Evolutionary conservation across 2,329 filamentous ascomycete species (phyloP).

Genomic region (Trichoderma guizhouense): DNA sequence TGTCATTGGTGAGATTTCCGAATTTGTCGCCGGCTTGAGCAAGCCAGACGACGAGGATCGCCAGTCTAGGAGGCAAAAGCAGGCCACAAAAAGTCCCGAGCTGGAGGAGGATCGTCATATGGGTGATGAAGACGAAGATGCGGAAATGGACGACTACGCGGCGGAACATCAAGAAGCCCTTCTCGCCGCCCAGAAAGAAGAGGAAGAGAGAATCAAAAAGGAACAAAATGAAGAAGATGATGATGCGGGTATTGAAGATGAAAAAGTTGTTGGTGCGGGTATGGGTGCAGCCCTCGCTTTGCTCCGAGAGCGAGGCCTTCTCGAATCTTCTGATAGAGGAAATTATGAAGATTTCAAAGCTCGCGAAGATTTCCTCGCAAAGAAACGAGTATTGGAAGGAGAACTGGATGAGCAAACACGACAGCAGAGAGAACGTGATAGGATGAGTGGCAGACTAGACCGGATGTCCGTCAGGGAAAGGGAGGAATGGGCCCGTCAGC

Average conservation of each 20-base stretch:
- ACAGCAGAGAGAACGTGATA: conserved; percentile 82
- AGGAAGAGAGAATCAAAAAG: conserved; percentile 33
- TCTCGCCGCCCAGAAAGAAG: conserved; percentile 17
- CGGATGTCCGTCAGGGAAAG: conserved; percentile 88
- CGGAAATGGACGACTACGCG: conserved; percentile 36
- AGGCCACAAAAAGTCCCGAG: conserved; percentile 34
- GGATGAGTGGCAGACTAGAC: conserved; percentile 74
- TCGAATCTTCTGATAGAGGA: conserved; percentile 61
- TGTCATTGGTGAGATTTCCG: conserved; percentile 92
- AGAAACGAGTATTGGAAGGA: conserved; percentile 67
- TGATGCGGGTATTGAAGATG: conserved; percentile 75
- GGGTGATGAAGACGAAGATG: conserved; percentile 36
- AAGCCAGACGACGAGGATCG: conserved; percentile 58
- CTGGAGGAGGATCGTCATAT: conserved; percentile 44
- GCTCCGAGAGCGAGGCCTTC: conserved; percentile 78
- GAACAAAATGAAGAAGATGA: conserved; percentile 38
- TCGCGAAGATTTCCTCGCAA: conserved; percentile 73
- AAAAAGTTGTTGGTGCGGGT: conserved; percentile 74
- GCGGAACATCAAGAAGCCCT: conserved; percentile 26
- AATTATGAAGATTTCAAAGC: conserved; percentile 66
- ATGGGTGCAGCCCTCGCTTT: conserved; percentile 79
- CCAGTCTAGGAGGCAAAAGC: conserved; percentile 46
- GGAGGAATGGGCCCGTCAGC: conserved; percentile 82
- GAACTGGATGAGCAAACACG: conserved; percentile 78
- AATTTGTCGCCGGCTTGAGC: conserved; percentile 85